Evolutionary conservation across 768 basidiomycete genomes (phyloP).

Genomic region (Suillus bovinus): DNA sequence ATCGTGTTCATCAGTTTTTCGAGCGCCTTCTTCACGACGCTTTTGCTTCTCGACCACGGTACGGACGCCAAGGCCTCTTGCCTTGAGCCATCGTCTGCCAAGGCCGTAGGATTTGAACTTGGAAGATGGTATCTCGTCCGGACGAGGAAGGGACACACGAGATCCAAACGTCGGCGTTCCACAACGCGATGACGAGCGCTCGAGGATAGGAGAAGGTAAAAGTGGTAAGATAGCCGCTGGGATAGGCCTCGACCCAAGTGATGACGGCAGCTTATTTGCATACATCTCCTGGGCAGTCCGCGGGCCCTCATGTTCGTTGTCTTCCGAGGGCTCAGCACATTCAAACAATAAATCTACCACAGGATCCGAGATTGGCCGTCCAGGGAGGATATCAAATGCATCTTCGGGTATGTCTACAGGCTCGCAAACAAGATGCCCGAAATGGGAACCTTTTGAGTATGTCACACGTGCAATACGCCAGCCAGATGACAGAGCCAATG

Average conservation of each 20-base stretch:
- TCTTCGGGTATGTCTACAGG: constrained; percentile 54
- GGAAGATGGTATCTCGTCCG: constrained; percentile 23
- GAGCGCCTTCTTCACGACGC: constrained; percentile 14
- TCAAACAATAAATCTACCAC: neutral
- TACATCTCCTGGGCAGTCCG: neutral
- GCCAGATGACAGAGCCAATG: constrained; percentile 54
- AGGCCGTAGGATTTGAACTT: constrained; percentile 15
- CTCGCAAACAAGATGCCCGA: constrained; percentile 70
- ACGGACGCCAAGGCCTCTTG: constrained; percentile 30
- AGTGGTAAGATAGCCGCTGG: constrained; percentile 11
- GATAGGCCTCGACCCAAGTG: neutral
- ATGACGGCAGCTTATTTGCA: neutral
- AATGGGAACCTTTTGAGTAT: constrained; percentile 60
- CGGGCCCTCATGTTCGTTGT: neutral
- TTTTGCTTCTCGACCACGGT: constrained; percentile 23
- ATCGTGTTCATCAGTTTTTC: constrained; percentile 3
- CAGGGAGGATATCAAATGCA: constrained; percentile 17
- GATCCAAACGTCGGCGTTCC: constrained; percentile 67
- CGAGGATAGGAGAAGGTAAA: constrained; percentile 32
- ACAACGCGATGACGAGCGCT: constrained; percentile 52
- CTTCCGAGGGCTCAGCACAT: constrained; percentile 2
- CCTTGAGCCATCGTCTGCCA: constrained; percentile 31
- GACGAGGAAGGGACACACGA: constrained; percentile 31
- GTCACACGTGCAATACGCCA: constrained; percentile 62
- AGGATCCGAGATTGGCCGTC: neutral